These are phyloP conservation scores for Cladosporium sp. DNA, from an alignment of 2,329 filamentous ascomycete genomes.

Conservation along the genomic window DNA sequence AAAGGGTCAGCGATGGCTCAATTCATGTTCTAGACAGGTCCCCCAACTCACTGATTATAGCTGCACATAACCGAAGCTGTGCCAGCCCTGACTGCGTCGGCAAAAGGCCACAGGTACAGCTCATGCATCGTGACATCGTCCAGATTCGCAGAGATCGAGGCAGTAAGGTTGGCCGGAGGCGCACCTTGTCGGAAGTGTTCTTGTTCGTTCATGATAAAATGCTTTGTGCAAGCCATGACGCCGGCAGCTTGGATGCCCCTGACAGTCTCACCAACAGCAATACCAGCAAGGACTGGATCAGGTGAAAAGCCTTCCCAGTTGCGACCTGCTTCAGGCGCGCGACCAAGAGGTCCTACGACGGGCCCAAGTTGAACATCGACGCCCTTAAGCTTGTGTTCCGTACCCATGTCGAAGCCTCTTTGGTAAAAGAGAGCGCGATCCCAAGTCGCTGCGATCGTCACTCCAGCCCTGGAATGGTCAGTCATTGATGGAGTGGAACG, in stretches of 20 bases:
- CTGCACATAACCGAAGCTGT: constrained; percentile 70
- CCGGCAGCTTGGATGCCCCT: constrained; percentile 51
- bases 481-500: neutral
- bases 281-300: constrained; percentile 33
- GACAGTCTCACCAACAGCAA: constrained; percentile 32
- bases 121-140: constrained; percentile 54
- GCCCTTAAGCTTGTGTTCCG: constrained; percentile 37
- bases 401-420: constrained; percentile 38
- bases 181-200: constrained; percentile 42
- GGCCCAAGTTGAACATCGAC: constrained; percentile 48
- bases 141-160: constrained; percentile 50
- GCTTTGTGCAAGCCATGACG: constrained; percentile 45
- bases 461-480: constrained; percentile 56
- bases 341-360: constrained; percentile 35
- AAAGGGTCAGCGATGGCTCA: constrained; percentile 61
- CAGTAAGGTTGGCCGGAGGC: constrained; percentile 56
- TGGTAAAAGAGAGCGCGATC: constrained; percentile 39
- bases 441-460: constrained; percentile 75
- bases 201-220: constrained; percentile 36
- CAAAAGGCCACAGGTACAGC: constrained; percentile 57
- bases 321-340: constrained; percentile 33
- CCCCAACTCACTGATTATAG: constrained; percentile 61
- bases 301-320: constrained; percentile 34
- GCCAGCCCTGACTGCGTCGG: constrained; percentile 65
- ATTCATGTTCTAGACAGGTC: constrained; percentile 40